These are phyloP conservation scores for Pythium folliculosum DNA, from an alignment of 352 stramenopile genomes.

Conservation along the genomic window DNA sequence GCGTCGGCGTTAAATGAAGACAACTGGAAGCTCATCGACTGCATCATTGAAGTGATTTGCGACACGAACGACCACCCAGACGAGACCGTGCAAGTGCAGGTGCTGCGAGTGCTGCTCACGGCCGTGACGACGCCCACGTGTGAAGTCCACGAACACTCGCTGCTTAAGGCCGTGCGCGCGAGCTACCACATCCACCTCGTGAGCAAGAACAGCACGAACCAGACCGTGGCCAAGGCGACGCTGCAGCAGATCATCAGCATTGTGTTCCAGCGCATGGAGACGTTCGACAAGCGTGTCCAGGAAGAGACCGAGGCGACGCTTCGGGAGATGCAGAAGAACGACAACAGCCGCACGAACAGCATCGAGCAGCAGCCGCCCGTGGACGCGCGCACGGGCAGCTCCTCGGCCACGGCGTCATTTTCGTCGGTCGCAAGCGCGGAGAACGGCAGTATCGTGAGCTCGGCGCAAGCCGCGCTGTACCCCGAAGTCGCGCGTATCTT, in stretches of 20 bases:
- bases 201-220: constrained; percentile 91
- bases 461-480: constrained; percentile 37
- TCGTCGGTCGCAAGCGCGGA: constrained; percentile 21
- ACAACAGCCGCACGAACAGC: constrained; percentile 19
- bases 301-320: constrained; percentile 66
- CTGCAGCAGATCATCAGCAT: constrained; percentile 97
- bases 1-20: constrained; percentile 42
- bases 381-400: constrained; percentile 2
- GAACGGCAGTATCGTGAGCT: constrained; percentile 1
- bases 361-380: constrained; percentile 5
- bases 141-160: constrained; percentile 89
- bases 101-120: constrained; percentile 91
- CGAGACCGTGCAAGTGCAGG: constrained; percentile 92
- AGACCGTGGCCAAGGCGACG: constrained; percentile 97
- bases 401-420: constrained; percentile 18
- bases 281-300: constrained; percentile 74
- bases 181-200: constrained; percentile 97
- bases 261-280: constrained; percentile 97
- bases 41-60: constrained; percentile 88
- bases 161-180: constrained; percentile 95
- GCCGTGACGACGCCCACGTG: constrained; percentile 89
- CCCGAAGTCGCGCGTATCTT: constrained; percentile 47
- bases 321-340: constrained; percentile 45
- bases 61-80: constrained; percentile 91
- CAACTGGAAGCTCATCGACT: constrained; percentile 84